Percentiles rank a stretch among this genome's conserved stretches.
These are phyloP conservation scores for Chalara sp. DNA, from an alignment of 2,329 filamentous ascomycete genomes.

Conservation along the genomic window DNA sequence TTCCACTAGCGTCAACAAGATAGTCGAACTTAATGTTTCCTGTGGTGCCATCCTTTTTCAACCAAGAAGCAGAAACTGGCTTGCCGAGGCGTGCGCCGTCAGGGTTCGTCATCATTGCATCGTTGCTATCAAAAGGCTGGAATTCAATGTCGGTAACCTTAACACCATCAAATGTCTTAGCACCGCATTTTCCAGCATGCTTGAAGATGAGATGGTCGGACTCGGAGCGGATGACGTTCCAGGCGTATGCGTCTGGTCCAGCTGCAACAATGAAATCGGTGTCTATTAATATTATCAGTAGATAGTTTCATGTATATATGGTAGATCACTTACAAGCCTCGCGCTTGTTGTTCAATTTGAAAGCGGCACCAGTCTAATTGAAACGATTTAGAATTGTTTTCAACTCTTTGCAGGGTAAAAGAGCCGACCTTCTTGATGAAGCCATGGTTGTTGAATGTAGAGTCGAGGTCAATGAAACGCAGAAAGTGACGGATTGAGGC, in stretches of 20 bases:
- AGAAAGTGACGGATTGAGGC: conserved; percentile 35
- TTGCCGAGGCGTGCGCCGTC: conserved; percentile 12
- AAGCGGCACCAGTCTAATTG: conserved; percentile 4
- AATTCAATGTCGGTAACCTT: conserved; percentile 32
- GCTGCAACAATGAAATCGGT: not conserved
- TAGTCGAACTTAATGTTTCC: not conserved
- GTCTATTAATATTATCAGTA: not conserved
- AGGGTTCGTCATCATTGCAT: conserved; percentile 6
- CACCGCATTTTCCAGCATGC: conserved; percentile 34
- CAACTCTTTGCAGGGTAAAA: not conserved
- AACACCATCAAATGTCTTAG: conserved; percentile 34
- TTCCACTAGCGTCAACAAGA: not conserved
- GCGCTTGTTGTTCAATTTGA: not conserved
- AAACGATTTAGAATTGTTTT: not conserved
- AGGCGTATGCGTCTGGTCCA: conserved; percentile 33
- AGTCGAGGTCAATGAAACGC: conserved; percentile 36
- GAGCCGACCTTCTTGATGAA: conserved; percentile 32
- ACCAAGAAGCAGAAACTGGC: conserved; percentile 31
- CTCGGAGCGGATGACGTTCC: conserved; percentile 42
- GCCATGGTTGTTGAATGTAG: conserved; percentile 32
- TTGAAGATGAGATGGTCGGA: conserved; percentile 37
- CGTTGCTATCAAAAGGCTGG: conserved; percentile 3
- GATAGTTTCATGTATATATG: not conserved
- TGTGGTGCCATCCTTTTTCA: conserved; percentile 19
- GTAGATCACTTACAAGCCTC: not conserved